Conservation (phyloP, 352 stramenopile species). For the Phytophthora litchii region DNA sequence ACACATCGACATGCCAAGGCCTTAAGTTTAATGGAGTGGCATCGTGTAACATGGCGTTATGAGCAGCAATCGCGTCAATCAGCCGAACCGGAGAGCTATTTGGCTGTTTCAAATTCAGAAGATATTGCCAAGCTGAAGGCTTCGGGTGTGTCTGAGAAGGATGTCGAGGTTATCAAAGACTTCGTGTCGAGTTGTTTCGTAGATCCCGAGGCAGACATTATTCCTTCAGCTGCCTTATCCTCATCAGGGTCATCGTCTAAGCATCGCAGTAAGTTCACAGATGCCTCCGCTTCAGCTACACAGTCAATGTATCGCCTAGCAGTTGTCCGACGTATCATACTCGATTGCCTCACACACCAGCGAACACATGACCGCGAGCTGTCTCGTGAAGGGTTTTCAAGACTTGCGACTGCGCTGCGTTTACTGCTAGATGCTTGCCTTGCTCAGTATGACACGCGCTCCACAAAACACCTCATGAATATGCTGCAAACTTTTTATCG, state of each 20-base stretch:
- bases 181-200: constrained; percentile 86
- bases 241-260: constrained; percentile 38
- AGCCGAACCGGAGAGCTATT: constrained; percentile 54
- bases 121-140: constrained; percentile 64
- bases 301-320: constrained; percentile 72
- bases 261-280: constrained; percentile 71
- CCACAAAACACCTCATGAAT: constrained; percentile 81
- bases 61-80: constrained; percentile 46
- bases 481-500: constrained; percentile 86
- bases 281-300: constrained; percentile 42
- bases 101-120: constrained; percentile 45
- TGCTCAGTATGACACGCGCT: constrained; percentile 68
- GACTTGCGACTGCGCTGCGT: constrained; percentile 55
- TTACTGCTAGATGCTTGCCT: constrained; percentile 70
- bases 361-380: constrained; percentile 64
- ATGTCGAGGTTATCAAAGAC: constrained; percentile 87
- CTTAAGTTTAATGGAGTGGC: constrained; percentile 80
- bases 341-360: constrained; percentile 75
- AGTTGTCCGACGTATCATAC: constrained; percentile 68
- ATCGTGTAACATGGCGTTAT: constrained; percentile 68
- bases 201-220: constrained; percentile 58
- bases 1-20: constrained; percentile 84
- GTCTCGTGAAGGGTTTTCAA: constrained; percentile 55
- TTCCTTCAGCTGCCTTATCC: constrained; percentile 19
- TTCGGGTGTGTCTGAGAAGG: constrained; percentile 61